phyloP scores from a whole-genome alignment of 306 rosid species.

The Rubus parviflorus region DNA sequence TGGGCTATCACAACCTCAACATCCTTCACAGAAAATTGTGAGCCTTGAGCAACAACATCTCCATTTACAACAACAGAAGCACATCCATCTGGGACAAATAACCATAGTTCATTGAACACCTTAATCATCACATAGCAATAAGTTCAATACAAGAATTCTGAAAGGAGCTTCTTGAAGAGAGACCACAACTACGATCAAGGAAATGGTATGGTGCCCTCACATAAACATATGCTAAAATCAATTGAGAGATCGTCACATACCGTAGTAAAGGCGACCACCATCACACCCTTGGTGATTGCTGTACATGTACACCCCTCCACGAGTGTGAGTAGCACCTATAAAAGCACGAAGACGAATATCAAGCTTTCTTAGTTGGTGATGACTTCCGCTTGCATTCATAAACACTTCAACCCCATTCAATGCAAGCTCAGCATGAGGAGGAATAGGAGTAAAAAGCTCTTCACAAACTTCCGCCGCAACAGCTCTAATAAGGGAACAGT shows the following conservation, averaged over 20 bases:
- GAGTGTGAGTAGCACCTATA: conserved; percentile 79
- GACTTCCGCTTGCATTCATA: conserved; percentile 98
- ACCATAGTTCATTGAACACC: neutral
- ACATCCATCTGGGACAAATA: conserved; percentile 75
- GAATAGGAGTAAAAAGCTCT: conserved; percentile 74
- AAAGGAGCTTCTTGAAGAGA: conserved; percentile 3
- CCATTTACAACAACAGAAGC: conserved; percentile 84
- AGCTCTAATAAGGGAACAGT: conserved; percentile 52
- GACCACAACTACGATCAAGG: neutral
- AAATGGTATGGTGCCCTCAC: neutral
- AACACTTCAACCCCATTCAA: conserved; percentile 97
- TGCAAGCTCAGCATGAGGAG: conserved; percentile 91
- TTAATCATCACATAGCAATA: conserved; percentile 10
- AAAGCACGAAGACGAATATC: conserved; percentile 90
- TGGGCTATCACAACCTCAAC: conserved; percentile 82
- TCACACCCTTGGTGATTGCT: conserved; percentile 98
- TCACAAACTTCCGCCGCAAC: conserved; percentile 96
- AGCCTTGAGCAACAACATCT: conserved; percentile 88
- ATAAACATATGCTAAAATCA: neutral
- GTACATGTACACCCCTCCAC: conserved; percentile 95
- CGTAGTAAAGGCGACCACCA: conserved; percentile 95
- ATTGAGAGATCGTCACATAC: conserved; percentile 36
- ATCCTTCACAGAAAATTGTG: conserved; percentile 93
- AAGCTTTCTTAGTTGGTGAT: conserved; percentile 96
- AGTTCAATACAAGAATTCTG: neutral